Evolutionary conservation across 192 early-diverging fungal species (phyloP).

Genomic region (Backusella psychrophila): DNA sequence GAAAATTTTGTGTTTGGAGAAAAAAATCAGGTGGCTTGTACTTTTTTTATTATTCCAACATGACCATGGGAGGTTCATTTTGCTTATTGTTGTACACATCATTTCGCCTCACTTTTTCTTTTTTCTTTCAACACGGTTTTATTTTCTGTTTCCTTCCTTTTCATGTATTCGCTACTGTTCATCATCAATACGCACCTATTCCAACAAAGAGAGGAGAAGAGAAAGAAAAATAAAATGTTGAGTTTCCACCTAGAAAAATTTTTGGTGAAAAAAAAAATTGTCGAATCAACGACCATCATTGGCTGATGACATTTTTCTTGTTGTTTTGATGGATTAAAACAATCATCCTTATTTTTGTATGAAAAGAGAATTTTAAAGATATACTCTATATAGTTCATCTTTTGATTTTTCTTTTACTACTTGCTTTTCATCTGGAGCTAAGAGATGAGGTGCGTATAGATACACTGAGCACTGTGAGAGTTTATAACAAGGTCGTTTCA

Average conservation of each 20-base stretch:
- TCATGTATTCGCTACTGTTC: not conserved
- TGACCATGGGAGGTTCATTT: not conserved
- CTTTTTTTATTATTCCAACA: not conserved
- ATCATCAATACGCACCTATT: not conserved
- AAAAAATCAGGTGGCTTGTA: slow-evolving; percentile 8
- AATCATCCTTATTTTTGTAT: not conserved
- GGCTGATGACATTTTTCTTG: not conserved
- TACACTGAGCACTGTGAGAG: too few species aligned
- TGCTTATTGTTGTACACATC: not conserved
- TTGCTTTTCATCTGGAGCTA: too few species aligned
- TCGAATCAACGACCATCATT: not conserved
- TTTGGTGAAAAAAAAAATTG: not conserved
- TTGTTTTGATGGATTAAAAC: not conserved
- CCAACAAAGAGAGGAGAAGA: slow-evolving; percentile 7
- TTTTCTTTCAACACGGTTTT: not conserved
- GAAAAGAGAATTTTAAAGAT: too few species aligned
- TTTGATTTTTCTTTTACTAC: too few species aligned
- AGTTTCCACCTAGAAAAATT: slow-evolving; percentile 1
- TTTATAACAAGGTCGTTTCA: too few species aligned
- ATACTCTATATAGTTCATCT: too few species aligned
- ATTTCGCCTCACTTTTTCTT: not conserved
- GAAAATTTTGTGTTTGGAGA: not conserved
- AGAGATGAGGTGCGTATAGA: too few species aligned
- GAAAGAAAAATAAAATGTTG: slow-evolving; percentile 7
- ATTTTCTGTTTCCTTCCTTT: not conserved